Evolutionary conservation across 2,329 filamentous ascomycete genomes (phyloP).

Genomic region (Periconia macrospinosa): DNA sequence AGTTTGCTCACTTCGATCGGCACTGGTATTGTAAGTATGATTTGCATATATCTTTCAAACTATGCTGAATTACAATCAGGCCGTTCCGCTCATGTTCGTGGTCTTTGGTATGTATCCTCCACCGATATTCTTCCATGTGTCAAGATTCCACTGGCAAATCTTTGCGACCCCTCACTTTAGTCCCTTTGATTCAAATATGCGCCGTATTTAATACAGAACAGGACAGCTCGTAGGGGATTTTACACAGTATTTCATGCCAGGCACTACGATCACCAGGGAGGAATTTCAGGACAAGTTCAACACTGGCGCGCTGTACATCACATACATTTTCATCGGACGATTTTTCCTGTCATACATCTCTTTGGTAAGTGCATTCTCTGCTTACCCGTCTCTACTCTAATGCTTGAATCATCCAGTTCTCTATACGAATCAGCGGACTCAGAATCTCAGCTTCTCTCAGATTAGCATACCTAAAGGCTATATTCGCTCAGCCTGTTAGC

Average conservation of each 20-base stretch:
- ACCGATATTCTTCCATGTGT: too few species aligned
- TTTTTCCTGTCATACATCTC: constrained; percentile 38
- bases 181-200: neutral
- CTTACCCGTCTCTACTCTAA: neutral
- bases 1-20: constrained; percentile 36
- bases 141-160: too few species aligned
- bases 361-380: constrained; percentile 21
- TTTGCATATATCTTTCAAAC: constrained; percentile 11
- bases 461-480: constrained; percentile 52
- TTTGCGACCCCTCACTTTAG: too few species aligned
- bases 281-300: constrained; percentile 56
- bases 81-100: constrained; percentile 28
- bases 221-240: too few species aligned
- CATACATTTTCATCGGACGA: constrained; percentile 42
- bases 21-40: constrained; percentile 53
- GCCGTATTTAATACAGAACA: constrained; percentile 9
- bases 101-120: constrained; percentile 49
- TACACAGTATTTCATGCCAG: constrained; percentile 54
- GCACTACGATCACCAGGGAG: constrained; percentile 46
- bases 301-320: constrained; percentile 28
- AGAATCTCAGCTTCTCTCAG: constrained; percentile 55
- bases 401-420: constrained; percentile 21
- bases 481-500: constrained; percentile 55
- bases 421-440: constrained; percentile 54
- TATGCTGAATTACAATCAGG: neutral